Base-by-base conservation (phyloP, 2,329 filamentous ascomycete genomes). In the Penicillium sp. region DNA sequence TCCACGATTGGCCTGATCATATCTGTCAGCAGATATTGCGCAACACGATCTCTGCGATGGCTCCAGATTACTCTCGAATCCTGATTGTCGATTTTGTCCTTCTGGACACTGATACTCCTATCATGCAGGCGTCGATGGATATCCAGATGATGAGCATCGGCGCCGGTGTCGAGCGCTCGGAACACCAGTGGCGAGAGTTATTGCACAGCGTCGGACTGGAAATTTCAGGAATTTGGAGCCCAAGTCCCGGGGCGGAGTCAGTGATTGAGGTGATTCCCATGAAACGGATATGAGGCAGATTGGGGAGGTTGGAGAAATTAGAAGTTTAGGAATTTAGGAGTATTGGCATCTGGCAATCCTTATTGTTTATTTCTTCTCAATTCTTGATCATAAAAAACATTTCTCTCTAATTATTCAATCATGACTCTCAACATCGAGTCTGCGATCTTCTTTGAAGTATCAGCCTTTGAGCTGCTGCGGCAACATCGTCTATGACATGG, bases 61-160 rank as follows among this genome's bases (percentile, higher is more conserved):
- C 60, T 2, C 56, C 59, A 0, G 56, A 57, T 6, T 62, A 67
- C 39, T 73, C 70, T 10, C 60, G 64, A 2, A 60, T 74, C 34
- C 49, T 74, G 29, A 71, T 74, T 29, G 62, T 67, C 6, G 71
- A 74, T 41, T 68, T 66, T 45, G 69, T 74, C 3, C 57, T 74
- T 7, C 62, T 69, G 1, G 65, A 71, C 26, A 65, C 60, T 1
- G 49, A 65, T 5, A 54, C 64, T 0, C 60, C 65, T 3, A 55
- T 70, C 15, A 55, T 68, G 34, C 65, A 65, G 31, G 58, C 66
- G 2, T 63, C 65, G 0, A 49, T 72, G 31, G 70, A 74, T 51
- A 67, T 74, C 41, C 64, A 70, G 50, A 74, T 73, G 71, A 73
- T 74, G 70, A 67, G 66, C 29, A 66, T 71, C 15, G 64, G 63